phyloP scores from a whole-genome alignment of 108 stramenopile genomes.

The Epithemia pelagica region DNA sequence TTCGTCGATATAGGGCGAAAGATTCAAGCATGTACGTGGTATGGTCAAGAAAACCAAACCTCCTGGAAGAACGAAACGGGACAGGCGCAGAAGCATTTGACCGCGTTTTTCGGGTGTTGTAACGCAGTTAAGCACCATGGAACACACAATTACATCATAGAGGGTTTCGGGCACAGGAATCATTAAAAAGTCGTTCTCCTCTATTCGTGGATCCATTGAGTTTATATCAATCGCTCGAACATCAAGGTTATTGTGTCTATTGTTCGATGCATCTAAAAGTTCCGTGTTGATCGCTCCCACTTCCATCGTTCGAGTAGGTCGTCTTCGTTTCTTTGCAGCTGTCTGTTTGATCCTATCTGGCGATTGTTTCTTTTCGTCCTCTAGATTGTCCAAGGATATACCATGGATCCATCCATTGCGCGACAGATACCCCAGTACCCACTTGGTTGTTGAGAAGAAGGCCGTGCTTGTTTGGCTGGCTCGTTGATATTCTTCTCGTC shows the following conservation, averaged over 20 bases:
- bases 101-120: slow-evolving; percentile 73
- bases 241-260: slow-evolving; percentile 24
- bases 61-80: slow-evolving; percentile 64
- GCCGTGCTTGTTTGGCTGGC: slow-evolving; percentile 82
- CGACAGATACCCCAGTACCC: slow-evolving; percentile 73
- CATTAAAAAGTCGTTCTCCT: slow-evolving; percentile 82
- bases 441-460: slow-evolving; percentile 77
- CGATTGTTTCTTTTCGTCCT: neutral
- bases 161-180: slow-evolving; percentile 29
- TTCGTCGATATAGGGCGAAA: slow-evolving; percentile 54
- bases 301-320: slow-evolving; percentile 70
- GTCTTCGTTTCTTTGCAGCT: slow-evolving; percentile 27
- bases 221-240: slow-evolving; percentile 85
- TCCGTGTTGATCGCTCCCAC: slow-evolving; percentile 94
- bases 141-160: slow-evolving; percentile 76
- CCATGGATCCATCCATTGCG: slow-evolving; percentile 71
- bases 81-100: slow-evolving; percentile 66
- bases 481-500: slow-evolving; percentile 69
- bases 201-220: slow-evolving; percentile 65
- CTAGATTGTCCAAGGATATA: slow-evolving; percentile 13
- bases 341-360: no score
- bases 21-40: slow-evolving; percentile 68
- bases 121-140: slow-evolving; percentile 95
- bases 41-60: slow-evolving; percentile 74
- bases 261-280: slow-evolving; percentile 71